Conservation (phyloP, 2,329 filamentous ascomycete genomes). For the Monosporascus sp. region DNA sequence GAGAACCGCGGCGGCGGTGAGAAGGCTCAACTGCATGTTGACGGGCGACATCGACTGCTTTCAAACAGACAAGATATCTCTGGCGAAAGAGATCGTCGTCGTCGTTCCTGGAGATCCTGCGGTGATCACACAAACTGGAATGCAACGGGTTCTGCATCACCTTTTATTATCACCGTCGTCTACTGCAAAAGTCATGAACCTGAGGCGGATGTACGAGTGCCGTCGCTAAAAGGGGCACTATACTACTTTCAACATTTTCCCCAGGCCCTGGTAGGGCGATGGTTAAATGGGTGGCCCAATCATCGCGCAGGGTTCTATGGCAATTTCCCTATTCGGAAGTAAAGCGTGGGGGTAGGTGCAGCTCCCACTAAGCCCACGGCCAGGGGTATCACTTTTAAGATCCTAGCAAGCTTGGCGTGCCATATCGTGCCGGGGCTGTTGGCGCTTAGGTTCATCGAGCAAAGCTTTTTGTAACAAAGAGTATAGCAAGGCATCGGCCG, state of each 20-base stretch:
- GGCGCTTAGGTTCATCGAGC: no score
- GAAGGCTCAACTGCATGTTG: slow-evolving; percentile 10
- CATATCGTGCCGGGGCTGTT: no score
- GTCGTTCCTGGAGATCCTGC: not conserved
- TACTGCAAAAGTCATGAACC: no score
- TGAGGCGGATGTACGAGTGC: not conserved
- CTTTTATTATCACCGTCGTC: not conserved
- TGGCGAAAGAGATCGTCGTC: not conserved
- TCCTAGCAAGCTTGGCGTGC: no score
- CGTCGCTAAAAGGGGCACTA: not conserved
- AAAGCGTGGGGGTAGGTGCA: not conserved
- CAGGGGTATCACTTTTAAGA: no score
- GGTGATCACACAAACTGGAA: not conserved
- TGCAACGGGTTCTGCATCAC: not conserved
- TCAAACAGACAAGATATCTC: not conserved
- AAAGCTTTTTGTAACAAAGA: no score
- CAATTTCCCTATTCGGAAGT: not conserved
- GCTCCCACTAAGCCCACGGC: no score
- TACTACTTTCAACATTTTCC: not conserved
- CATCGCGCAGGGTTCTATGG: not conserved
- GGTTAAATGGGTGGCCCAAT: not conserved
- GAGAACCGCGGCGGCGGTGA: slow-evolving; percentile 12
- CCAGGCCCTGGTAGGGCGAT: not conserved
- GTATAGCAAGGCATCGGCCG: no score
- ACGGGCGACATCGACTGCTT: not conserved